Evolutionary conservation across 768 basidiomycete species (phyloP), one percentile per base, ranked within the genome.

Genomic region (Clavulina sp.): DNA sequence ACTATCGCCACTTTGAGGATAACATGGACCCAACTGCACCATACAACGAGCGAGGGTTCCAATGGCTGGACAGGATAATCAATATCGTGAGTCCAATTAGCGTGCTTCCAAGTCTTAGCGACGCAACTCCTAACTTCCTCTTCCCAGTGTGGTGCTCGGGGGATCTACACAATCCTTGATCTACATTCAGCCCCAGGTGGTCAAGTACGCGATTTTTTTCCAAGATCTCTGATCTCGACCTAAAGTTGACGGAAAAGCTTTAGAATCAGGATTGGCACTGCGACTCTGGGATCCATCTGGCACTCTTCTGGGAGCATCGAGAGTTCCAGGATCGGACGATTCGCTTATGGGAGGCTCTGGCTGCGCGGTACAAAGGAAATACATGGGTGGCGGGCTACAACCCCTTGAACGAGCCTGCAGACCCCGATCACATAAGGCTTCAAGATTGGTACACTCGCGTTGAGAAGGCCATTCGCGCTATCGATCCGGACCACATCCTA

Each of bases 1-100:
- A 81, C 61, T 84, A 85, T 60, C 72, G 71, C 31, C 61, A 62
- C 49, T 60, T 59, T 50, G 58, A 61, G 59, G 77, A 87, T 62
- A 84, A 86, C 62, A 70, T 79, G 72, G 83, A 84, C 60, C 84
- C 85, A 19, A 73, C 81, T 23, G 19, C 16, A 3, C n/a, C n/a
- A n/a, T 44, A 36, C n/a, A 38, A 49, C 9, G 65, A 74, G 53
- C 70, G 73, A 5, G 81, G 84, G 26, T 83, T 86, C 68, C 80
- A 79, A 62, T 82, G 85, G 64, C 78, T 88, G 48, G 85, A 88
- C 56, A 72, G 83, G n/a, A 80, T 83, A 40, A 77, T 89, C 57
- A 70, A 78, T 43, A 61, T 79, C 26, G 60, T 59, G 23, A 41
- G 60, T 53, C 13, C 28, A 4, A 40, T 18, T 23, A 3, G n/a